These are phyloP conservation scores for Begonia masoniana DNA, from an alignment of 306 rosid genomes.

Conservation along the genomic window DNA sequence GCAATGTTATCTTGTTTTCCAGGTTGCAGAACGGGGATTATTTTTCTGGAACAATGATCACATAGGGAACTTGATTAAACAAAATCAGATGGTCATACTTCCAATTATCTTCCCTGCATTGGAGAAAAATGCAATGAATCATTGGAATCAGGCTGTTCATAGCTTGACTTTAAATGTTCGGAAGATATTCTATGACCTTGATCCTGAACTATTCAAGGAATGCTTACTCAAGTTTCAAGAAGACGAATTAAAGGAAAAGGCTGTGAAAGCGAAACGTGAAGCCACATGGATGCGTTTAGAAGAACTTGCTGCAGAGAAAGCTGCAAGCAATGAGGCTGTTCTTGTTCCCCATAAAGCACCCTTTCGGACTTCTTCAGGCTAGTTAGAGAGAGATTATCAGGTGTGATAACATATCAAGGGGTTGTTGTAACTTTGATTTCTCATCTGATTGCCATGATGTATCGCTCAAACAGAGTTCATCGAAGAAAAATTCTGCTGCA, in stretches of 20 bases:
- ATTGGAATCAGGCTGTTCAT: conserved; percentile 82
- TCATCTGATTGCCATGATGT: too few species aligned
- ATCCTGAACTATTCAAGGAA: conserved; percentile 51
- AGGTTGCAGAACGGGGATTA: conserved; percentile 82
- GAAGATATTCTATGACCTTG: conserved; percentile 54
- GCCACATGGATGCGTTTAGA: conserved; percentile 57
- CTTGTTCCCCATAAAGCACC: conserved; percentile 21
- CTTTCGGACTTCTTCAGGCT: conserved; percentile 1
- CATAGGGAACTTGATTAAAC: conserved; percentile 57
- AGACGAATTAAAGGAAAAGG: conserved; percentile 36
- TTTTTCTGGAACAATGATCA: conserved; percentile 78
- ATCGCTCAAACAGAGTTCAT: too few species aligned
- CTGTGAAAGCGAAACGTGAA: conserved; percentile 35
- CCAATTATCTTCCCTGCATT: conserved; percentile 71
- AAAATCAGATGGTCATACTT: conserved; percentile 48
- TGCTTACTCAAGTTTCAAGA: conserved; percentile 49
- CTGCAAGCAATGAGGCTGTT: conserved; percentile 36
- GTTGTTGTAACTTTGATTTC: too few species aligned
- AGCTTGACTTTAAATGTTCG: conserved; percentile 63
- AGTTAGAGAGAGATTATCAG: background rate
- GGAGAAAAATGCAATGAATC: conserved; percentile 55
- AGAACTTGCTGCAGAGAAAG: conserved; percentile 46
- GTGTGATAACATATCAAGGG: too few species aligned
- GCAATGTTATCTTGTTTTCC: conserved; percentile 3
- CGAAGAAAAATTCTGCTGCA: too few species aligned